A percentile compares a stretch with the other conserved stretches of the same genome.
These are phyloP conservation scores for Cordyceps pruinosa DNA, from an alignment of 2,329 filamentous ascomycete genomes.

Conservation along the genomic window DNA sequence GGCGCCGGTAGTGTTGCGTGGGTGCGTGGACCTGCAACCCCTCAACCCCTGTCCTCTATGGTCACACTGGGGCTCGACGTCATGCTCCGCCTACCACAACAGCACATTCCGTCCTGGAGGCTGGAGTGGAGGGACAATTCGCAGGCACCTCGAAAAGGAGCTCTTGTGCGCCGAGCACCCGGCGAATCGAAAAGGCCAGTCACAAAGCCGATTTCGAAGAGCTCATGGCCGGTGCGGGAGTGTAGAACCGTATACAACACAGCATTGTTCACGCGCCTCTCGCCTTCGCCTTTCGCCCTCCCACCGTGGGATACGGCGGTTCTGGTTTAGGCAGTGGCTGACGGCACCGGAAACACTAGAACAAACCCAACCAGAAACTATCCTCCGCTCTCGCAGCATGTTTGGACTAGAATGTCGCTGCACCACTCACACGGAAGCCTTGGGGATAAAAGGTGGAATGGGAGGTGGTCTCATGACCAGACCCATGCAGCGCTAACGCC, in stretches of 20 bases:
- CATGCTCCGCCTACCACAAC: conserved; percentile 10
- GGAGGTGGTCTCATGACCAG: conserved; percentile 26
- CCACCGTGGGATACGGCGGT: not conserved
- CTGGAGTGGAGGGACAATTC: not conserved
- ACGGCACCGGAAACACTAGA: conserved; percentile 2
- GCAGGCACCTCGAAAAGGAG: not conserved
- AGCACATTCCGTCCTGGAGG: not conserved
- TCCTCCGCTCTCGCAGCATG: conserved; percentile 4
- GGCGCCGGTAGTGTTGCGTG: conserved; percentile 9
- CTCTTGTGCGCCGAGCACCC: not conserved
- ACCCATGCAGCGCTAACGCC: conserved; percentile 23
- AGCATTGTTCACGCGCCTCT: not conserved
- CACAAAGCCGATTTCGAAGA: not conserved
- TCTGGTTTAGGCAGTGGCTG: not conserved
- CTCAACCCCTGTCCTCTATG: conserved; percentile 4
- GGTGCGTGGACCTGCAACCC: not conserved
- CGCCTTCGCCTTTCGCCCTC: not conserved
- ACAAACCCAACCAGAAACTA: conserved; percentile 1
- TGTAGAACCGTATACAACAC: not conserved
- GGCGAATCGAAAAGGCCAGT: not conserved
- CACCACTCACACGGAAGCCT: conserved; percentile 7
- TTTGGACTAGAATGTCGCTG: conserved; percentile 3
- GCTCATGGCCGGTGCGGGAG: not conserved
- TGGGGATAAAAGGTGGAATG: conserved; percentile 17
- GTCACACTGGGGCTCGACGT: conserved; percentile 13